phyloP scores from a whole-genome alignment of 345 rosid genomes.

The Xanthoceras sorbifolium region DNA sequence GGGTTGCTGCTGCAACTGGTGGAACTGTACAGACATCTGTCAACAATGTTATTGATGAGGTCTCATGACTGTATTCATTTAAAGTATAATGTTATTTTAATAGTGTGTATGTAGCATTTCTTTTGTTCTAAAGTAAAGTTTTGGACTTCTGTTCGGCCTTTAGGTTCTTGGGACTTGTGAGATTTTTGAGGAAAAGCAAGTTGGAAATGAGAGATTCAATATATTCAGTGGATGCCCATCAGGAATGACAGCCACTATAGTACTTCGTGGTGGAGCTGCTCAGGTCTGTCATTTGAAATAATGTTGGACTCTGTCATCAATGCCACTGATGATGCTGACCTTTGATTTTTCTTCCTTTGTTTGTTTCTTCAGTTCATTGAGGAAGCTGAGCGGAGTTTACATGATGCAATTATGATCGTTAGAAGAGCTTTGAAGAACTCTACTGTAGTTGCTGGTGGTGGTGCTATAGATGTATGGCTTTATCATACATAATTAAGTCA shows the following conservation, averaged over 20 bases:
- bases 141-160: slow-evolving; percentile 21
- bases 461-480: slow-evolving; percentile 93
- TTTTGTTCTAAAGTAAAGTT: slow-evolving; percentile 8
- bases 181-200: slow-evolving; percentile 94
- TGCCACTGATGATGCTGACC: neutral
- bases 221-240: slow-evolving; percentile 98
- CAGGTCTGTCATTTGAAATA: slow-evolving; percentile 59
- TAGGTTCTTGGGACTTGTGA: slow-evolving; percentile 99
- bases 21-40: slow-evolving; percentile 97
- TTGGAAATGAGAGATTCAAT: slow-evolving; percentile 97
- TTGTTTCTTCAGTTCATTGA: slow-evolving; percentile 75
- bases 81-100: neutral
- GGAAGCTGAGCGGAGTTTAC: slow-evolving; percentile 99
- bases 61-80: slow-evolving; percentile 8
- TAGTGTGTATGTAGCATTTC: neutral
- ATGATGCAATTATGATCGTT: slow-evolving; percentile 99
- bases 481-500: slow-evolving; percentile 6
- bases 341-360: slow-evolving; percentile 1
- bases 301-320: neutral
- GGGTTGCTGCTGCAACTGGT: slow-evolving; percentile 98
- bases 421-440: slow-evolving; percentile 97
- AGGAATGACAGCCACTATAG: slow-evolving; percentile 91
- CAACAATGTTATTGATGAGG: slow-evolving; percentile 92
- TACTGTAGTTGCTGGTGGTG: slow-evolving; percentile 98
- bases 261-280: slow-evolving; percentile 99